Conservation (phyloP, 495 filamentous ascomycete genomes). For the Daldinia decipiens region DNA sequence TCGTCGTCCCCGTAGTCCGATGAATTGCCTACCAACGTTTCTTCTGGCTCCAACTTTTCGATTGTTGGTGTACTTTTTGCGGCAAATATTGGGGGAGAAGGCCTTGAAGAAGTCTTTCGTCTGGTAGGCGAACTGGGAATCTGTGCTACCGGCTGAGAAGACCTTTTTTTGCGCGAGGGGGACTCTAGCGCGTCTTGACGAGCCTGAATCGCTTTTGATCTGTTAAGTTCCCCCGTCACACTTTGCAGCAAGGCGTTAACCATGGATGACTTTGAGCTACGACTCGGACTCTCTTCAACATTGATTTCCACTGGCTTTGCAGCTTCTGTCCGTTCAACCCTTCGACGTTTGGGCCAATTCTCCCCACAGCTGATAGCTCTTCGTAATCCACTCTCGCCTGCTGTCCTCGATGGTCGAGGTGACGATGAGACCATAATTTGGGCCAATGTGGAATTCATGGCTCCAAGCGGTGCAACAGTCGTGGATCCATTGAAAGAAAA, state of each 20-base stretch:
- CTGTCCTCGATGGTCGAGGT: constrained; percentile 66
- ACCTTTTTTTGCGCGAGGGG: constrained; percentile 47
- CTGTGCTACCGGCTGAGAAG: constrained; percentile 28
- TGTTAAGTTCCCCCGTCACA: constrained; percentile 54
- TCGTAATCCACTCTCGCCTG: constrained; percentile 63
- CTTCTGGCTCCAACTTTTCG: not conserved
- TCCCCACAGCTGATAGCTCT: constrained; percentile 79
- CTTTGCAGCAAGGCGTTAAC: constrained; percentile 57
- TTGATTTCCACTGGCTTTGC: constrained; percentile 23
- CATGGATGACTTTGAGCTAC: constrained; percentile 61
- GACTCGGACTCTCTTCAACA: constrained; percentile 37
- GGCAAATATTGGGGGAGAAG: constrained; percentile 14
- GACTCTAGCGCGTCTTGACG: constrained; percentile 41
- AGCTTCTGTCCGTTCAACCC: constrained; percentile 51
- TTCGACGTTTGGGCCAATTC: constrained; percentile 71
- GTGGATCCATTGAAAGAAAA: constrained; percentile 62
- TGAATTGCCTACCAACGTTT: constrained; percentile 47
- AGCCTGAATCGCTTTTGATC: constrained; percentile 40
- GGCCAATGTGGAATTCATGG: constrained; percentile 62
- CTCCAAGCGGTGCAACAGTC: constrained; percentile 48
- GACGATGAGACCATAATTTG: constrained; percentile 76
- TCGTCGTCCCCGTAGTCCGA: constrained; percentile 62
- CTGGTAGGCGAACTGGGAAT: constrained; percentile 31
- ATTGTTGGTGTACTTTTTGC: constrained; percentile 1
- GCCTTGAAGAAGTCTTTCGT: constrained; percentile 30